Percentiles rank a stretch among this genome's conserved stretches.
Evolutionary conservation across 2,329 filamentous ascomycete species (phyloP).

Genomic region (Clarireedia hainanense): DNA sequence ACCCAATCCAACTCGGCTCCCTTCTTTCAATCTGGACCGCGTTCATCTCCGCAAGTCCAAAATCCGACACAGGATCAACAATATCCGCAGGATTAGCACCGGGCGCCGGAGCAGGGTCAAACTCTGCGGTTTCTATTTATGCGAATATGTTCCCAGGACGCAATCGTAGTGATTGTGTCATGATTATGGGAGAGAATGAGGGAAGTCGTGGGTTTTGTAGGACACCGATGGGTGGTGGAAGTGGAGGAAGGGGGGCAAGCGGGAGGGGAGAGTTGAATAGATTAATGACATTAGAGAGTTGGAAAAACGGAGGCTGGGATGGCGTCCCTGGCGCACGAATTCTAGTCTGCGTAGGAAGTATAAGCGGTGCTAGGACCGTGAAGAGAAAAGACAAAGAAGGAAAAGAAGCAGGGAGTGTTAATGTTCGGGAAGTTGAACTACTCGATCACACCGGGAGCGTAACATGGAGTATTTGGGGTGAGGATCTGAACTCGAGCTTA

Average conservation of each 20-base stretch:
- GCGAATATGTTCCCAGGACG: slow-evolving; percentile 52
- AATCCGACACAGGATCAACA: slow-evolving; percentile 33
- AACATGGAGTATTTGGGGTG: slow-evolving; percentile 46
- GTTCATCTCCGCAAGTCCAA: slow-evolving; percentile 41
- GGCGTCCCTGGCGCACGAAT: slow-evolving; percentile 39
- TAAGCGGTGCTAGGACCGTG: slow-evolving; percentile 44
- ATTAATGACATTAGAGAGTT: slow-evolving; percentile 49
- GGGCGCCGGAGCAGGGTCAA: slow-evolving; percentile 17
- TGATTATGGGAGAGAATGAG: slow-evolving; percentile 40
- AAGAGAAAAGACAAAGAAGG: slow-evolving; percentile 38
- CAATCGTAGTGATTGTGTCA: slow-evolving; percentile 44
- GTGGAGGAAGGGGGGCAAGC: slow-evolving; percentile 15
- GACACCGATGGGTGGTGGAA: slow-evolving; percentile 37
- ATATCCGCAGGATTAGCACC: background rate
- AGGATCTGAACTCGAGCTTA: slow-evolving; percentile 36
- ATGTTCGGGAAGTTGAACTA: slow-evolving; percentile 40
- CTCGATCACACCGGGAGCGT: slow-evolving; percentile 51
- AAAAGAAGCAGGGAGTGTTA: slow-evolving; percentile 27
- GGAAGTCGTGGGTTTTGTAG: slow-evolving; percentile 37
- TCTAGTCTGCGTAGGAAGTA: slow-evolving; percentile 49
- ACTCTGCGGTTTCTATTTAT: slow-evolving; percentile 31
- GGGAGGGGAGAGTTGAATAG: slow-evolving; percentile 30
- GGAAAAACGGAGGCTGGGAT: slow-evolving; percentile 46
- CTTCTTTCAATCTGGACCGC: slow-evolving; percentile 49
- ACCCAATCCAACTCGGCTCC: slow-evolving; percentile 42